Evolutionary conservation across 2,329 filamentous ascomycete genomes (phyloP), one percentile per base, ranked within the genome.

Genomic region (Colletotrichum lupini): DNA sequence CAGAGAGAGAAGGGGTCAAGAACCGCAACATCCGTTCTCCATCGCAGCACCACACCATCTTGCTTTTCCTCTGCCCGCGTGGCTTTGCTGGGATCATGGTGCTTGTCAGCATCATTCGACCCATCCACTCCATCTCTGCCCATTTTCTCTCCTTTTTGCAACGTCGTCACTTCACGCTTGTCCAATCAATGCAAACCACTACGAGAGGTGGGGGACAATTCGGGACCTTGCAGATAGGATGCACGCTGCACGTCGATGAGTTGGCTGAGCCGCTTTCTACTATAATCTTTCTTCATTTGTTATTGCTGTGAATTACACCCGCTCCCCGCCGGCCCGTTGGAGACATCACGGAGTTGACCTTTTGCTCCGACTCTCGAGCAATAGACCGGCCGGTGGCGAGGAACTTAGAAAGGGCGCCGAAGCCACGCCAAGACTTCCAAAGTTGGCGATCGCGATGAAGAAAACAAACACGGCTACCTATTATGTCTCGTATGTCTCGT

Each of bases 21-120:
- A 37, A 60, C 9, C 28, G 7, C 28, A 26, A 24, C 52, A 24
- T 22, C 16, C 52, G 24, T 22, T 32, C 46, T 52, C 19, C 42
- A n/a, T 16, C 16, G 19, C 26, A 42, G 32, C 49, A 26, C 19
- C 49, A 56, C 67, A 42, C n/a, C 42, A 14, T 60, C 22, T 42
- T n/a, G 52, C 26, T n/a, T 26, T 28, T 69, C 32, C 57, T 70
- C 42, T 53, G 70, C 59, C 59, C 70, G 70, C 66, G 70, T 73
- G 70, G 66, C 66, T 49, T 24, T 53, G 32, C 58, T 24, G 11
- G 65, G 65, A 72, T 72, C 69, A 46, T 28, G 28, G 67, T 55
- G 53, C 70, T 72, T 72, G 64, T 68, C 68, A 37, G 58, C 42
- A 24, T 24, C 35, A 30, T 57, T 24, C 32, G 26, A 52, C 49